Percentiles rank a stretch among this genome's conserved stretches.
Evolutionary conservation across 768 basidiomycete genomes (phyloP).

Genomic region (Polyporus arcularius): DNA sequence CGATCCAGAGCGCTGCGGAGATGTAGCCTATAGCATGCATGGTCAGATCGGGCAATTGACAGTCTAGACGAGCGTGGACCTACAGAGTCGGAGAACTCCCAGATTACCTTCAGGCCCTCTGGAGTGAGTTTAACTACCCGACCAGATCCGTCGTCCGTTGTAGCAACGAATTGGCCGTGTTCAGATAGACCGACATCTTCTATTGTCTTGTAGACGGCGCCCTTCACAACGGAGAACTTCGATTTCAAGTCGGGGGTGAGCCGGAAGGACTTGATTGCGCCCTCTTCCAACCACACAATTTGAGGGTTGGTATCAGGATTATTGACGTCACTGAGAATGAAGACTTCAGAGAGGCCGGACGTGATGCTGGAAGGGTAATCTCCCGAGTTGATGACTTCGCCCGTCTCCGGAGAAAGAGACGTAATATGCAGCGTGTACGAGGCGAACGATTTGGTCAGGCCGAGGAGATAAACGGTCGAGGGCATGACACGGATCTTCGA

Average conservation of each 20-base stretch:
- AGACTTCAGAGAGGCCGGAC: conserved; percentile 36
- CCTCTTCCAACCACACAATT: conserved; percentile 58
- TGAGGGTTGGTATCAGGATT: conserved; percentile 30
- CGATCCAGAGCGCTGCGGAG: conserved; percentile 45
- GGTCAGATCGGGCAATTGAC: conserved; percentile 3
- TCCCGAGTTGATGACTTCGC: conserved; percentile 47
- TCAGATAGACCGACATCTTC: conserved; percentile 61
- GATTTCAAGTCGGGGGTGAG: conserved; percentile 54
- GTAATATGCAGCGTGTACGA: conserved; percentile 71
- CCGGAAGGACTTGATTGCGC: conserved; percentile 47
- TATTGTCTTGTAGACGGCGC: conserved; percentile 50
- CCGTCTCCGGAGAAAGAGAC: conserved; percentile 55
- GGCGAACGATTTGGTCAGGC: conserved; percentile 43
- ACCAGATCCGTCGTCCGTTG: conserved; percentile 55
- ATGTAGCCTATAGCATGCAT: conserved; percentile 38
- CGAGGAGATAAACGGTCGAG: conserved; percentile 55
- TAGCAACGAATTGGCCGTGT: conserved; percentile 61
- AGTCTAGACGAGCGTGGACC: conserved; percentile 22
- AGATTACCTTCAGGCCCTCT: conserved; percentile 45
- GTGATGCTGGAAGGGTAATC: conserved; percentile 56
- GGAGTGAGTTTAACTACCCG: conserved; percentile 54
- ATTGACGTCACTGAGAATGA: conserved; percentile 33
- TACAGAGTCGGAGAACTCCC: conserved; percentile 61
- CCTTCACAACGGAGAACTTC: conserved; percentile 46
- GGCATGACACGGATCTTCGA: conserved; percentile 59